Evolutionary conservation across 2,329 filamentous ascomycete genomes (phyloP), one percentile per base, ranked within the genome.

Genomic region (Xylaria sp.): DNA sequence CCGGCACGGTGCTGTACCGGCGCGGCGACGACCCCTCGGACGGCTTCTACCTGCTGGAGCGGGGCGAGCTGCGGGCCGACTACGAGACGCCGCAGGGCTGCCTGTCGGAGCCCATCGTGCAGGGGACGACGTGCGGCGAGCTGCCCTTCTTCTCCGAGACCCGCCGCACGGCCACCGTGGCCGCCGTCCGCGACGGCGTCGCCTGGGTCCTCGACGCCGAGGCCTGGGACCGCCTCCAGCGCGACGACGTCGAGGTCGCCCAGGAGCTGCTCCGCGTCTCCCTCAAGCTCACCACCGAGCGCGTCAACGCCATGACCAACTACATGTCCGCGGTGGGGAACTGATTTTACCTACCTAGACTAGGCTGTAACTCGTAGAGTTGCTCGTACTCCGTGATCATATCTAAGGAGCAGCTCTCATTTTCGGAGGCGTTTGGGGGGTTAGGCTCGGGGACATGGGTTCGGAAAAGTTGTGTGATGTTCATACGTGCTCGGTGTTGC

Each of bases 141-240:
- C 74, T 99, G 48, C 94, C 94, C 0, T 99, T 99, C 76, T 99
- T 99, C 74, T 91, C 88, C 2, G 90, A 95, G 66, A 97, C 93
- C 1, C 80, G 84, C 48, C 83, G 94, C 17, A 97, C 92, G 3
- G 92, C 92, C 1, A 96, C 90, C 0, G 92, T 95, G 9, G 80
- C 87, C 40, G 91, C 91, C 1, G 92, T 97, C 69, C 82, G 87
- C 49, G 87, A 93, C 63, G 90, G 88, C 57, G 85, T 94, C 0
- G 85, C 88, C 5, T 99, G 94, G 94, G 74, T 88, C 57, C 82
- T 99, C 75, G 87, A 88, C 53, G 75, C 77, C 11, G 82, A 86
- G 42, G 80, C 80, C 48, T 99, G 92, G 90, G 78, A 79, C 48
- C 81, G 78, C 65, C 70, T 97, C 58, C 90, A 95, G 71, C 78